Evolutionary conservation across 2,329 filamentous ascomycete genomes (phyloP).

Genomic region (Fusarium redolens): DNA sequence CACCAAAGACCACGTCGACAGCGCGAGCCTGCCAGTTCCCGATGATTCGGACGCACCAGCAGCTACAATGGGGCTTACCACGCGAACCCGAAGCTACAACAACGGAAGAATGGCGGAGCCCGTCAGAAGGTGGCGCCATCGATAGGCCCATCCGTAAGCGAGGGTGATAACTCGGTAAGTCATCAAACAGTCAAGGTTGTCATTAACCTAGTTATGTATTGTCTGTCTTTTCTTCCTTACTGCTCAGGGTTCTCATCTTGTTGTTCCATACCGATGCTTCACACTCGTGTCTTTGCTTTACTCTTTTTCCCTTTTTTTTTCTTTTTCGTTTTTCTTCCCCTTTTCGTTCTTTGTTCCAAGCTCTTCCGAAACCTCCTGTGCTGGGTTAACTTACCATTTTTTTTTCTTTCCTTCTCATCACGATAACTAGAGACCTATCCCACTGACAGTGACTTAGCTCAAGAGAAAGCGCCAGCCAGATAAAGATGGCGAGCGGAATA

Average conservation of each 20-base stretch:
- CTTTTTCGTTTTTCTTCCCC: too few relatives aligned
- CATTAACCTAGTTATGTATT: background rate
- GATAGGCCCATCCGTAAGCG: background rate
- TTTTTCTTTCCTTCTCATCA: too few relatives aligned
- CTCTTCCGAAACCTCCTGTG: too few relatives aligned
- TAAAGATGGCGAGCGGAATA: background rate
- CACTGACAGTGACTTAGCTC: background rate
- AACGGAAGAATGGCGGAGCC: background rate
- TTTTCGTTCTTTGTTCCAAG: too few relatives aligned
- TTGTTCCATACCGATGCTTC: background rate
- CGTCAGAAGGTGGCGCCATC: background rate
- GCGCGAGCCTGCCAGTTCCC: background rate
- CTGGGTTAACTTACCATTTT: too few relatives aligned
- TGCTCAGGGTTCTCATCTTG: background rate
- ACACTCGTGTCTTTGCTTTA: too few relatives aligned
- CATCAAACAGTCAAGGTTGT: background rate
- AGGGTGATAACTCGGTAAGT: background rate
- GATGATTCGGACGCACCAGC: background rate
- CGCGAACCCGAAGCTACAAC: background rate
- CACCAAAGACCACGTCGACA: background rate
- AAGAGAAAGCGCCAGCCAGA: background rate
- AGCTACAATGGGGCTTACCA: background rate
- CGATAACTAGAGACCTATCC: background rate
- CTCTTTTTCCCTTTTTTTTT: too few relatives aligned
- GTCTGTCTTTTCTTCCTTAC: background rate